These are phyloP conservation scores for Xylariaceae sp. DNA, from an alignment of 2,329 filamentous ascomycete genomes.

Conservation along the genomic window DNA sequence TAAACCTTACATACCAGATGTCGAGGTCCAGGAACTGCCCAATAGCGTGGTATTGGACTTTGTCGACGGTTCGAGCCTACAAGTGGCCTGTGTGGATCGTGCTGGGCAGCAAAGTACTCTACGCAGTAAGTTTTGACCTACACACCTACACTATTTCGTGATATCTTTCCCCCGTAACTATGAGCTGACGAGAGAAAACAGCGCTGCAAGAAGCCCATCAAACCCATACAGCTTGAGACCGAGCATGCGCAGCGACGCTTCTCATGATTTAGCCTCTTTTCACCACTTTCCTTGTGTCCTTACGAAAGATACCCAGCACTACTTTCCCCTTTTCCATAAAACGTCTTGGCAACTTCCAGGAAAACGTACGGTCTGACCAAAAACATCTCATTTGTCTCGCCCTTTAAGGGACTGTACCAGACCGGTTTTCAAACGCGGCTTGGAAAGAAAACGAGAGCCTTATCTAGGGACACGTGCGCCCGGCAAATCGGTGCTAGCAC, in stretches of 20 bases:
- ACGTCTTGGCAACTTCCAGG: too few species aligned
- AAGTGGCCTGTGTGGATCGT: slow-evolving; percentile 60
- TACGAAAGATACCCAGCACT: slow-evolving; percentile 26
- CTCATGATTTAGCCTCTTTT: slow-evolving; percentile 7
- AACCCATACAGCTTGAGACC: slow-evolving; percentile 29
- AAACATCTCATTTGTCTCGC: slow-evolving; percentile 27
- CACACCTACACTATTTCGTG: too few species aligned
- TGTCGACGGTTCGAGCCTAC: slow-evolving; percentile 54
- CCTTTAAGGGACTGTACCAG: background rate
- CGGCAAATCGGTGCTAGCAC: background rate
- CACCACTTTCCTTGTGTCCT: slow-evolving; percentile 19
- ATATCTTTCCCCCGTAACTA: too few species aligned
- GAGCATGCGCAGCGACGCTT: slow-evolving; percentile 6
- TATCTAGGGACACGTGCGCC: background rate
- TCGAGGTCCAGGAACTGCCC: slow-evolving; percentile 86
- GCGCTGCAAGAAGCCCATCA: slow-evolving; percentile 40
- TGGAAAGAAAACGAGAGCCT: background rate
- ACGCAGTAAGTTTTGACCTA: slow-evolving; percentile 39
- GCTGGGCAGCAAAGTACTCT: slow-evolving; percentile 51
- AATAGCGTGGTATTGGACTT: slow-evolving; percentile 69
- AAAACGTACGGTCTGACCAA: too few species aligned
- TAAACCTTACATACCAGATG: slow-evolving; percentile 73
- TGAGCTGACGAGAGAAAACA: slow-evolving; percentile 30
- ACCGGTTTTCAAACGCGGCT: background rate
- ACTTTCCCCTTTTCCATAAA: slow-evolving; percentile 13